These are phyloP conservation scores for Tremella mesenterica DNA, from an alignment of 768 basidiomycete species.

Conservation along the genomic window DNA sequence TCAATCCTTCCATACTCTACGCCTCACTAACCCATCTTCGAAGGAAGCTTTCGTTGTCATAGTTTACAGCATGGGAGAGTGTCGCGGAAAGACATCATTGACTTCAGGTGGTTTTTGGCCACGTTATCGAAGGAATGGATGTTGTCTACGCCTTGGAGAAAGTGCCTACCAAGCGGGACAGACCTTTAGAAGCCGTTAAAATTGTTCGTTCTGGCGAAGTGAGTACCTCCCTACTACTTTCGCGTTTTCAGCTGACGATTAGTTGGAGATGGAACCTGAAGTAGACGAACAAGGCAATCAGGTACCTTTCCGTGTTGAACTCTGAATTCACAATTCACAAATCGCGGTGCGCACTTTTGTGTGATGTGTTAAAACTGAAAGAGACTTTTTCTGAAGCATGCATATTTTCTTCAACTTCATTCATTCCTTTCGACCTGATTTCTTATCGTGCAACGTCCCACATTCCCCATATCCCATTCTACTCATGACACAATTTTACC, in stretches of 20 bases:
- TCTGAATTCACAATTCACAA: constrained; percentile 50
- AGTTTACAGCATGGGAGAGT: too few species aligned
- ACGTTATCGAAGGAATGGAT: constrained; percentile 86
- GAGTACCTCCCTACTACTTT: constrained; percentile 11
- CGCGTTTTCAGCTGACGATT: neutral
- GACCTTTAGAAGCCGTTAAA: constrained; percentile 64
- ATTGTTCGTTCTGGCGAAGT: constrained; percentile 88
- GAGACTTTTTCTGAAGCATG: constrained; percentile 17
- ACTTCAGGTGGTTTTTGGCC: constrained; percentile 81
- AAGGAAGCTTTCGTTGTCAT: too few species aligned
- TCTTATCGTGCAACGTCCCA: too few species aligned
- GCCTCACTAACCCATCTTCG: too few species aligned
- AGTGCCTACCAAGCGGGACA: constrained; percentile 63
- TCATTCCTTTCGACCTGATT: too few species aligned
- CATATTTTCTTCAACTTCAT: constrained; percentile 9
- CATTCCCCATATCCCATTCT: too few species aligned
- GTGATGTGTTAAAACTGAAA: neutral
- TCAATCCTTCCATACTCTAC: too few species aligned
- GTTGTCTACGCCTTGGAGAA: constrained; percentile 66
- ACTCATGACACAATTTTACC: too few species aligned
- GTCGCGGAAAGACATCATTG: too few species aligned
- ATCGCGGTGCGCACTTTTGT: neutral
- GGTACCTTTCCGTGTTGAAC: constrained; percentile 92
- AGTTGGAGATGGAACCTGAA: constrained; percentile 49
- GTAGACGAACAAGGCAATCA: constrained; percentile 57